These are phyloP conservation scores for Casaregolazyma lundiana DNA, from an alignment of 1,139 yeast species.

Conservation along the genomic window DNA sequence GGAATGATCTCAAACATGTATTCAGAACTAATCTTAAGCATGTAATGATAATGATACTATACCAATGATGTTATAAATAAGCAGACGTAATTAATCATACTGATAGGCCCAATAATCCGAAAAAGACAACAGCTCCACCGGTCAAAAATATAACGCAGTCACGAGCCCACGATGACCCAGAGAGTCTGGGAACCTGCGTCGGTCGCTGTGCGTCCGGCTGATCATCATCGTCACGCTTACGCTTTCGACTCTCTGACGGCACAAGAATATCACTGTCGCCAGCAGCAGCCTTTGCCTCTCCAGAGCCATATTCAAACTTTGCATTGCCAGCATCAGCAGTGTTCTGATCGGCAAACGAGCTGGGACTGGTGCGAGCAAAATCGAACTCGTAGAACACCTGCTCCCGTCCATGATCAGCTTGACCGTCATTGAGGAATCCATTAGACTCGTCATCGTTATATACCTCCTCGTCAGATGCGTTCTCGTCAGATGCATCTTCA, in stretches of 20 bases:
- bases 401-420: not conserved
- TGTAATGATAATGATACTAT: not conserved
- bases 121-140: constrained; percentile 6
- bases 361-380: not conserved
- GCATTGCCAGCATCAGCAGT: not conserved
- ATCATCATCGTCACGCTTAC: constrained; percentile 2
- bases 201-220: not conserved
- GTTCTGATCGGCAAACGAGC: not conserved
- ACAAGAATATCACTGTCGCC: not conserved
- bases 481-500: not conserved
- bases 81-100: not conserved
- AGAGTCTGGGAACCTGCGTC: not conserved
- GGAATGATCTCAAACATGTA: not conserved
- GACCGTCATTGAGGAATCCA: not conserved
- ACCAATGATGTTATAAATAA: not conserved
- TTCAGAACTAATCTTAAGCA: not conserved
- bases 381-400: not conserved
- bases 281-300: not conserved
- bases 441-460: no score
- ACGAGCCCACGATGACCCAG: constrained; percentile 4
- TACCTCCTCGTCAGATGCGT: not conserved
- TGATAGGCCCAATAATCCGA: constrained; percentile 3
- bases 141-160: constrained; percentile 3
- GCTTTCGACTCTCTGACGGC: constrained; percentile 1
- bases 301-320: not conserved